phyloP scores from a whole-genome alignment of 176 grass and related monocot genomes.

The Typha latifolia region DNA sequence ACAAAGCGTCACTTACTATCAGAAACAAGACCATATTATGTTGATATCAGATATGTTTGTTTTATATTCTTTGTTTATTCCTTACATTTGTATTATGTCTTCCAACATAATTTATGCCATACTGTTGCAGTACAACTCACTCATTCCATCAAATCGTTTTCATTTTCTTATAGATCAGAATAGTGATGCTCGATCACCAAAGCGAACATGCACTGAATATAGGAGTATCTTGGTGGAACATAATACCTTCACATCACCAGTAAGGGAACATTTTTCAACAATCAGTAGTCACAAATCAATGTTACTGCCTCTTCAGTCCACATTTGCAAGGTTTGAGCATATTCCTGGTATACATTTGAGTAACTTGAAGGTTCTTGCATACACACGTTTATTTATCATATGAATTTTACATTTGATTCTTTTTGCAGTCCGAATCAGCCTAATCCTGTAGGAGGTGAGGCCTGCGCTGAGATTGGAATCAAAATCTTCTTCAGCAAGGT shows the following conservation, averaged over 20 bases:
- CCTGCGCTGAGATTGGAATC: conserved; percentile 57
- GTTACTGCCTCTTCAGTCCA: conserved; percentile 63
- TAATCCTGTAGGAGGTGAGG: conserved; percentile 53
- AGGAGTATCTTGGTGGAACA: conserved; percentile 37
- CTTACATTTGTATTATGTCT: not conserved
- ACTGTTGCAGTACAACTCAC: not conserved
- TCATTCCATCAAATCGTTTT: not conserved
- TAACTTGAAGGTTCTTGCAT: not conserved
- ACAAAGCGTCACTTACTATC: too few relatives aligned
- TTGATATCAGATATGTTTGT: too few relatives aligned
- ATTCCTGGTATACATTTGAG: conserved; percentile 13
- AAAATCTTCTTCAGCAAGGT: conserved; percentile 87
- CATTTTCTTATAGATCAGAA: conserved; percentile 34
- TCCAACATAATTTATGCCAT: not conserved
- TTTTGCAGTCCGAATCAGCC: conserved; percentile 57
- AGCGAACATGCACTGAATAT: conserved; percentile 52
- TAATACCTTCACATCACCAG: conserved; percentile 58
- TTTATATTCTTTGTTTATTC: not conserved
- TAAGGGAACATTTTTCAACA: conserved; percentile 40
- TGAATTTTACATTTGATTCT: conserved; percentile 19
- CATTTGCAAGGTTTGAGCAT: conserved; percentile 71
- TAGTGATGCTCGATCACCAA: conserved; percentile 41
- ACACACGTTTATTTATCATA: not conserved
- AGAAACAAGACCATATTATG: too few relatives aligned
- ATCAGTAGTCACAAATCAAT: conserved; percentile 49